Conservation (phyloP, 371 early-diverging fungal genomes). For the Rhizopus microsporus region DNA sequence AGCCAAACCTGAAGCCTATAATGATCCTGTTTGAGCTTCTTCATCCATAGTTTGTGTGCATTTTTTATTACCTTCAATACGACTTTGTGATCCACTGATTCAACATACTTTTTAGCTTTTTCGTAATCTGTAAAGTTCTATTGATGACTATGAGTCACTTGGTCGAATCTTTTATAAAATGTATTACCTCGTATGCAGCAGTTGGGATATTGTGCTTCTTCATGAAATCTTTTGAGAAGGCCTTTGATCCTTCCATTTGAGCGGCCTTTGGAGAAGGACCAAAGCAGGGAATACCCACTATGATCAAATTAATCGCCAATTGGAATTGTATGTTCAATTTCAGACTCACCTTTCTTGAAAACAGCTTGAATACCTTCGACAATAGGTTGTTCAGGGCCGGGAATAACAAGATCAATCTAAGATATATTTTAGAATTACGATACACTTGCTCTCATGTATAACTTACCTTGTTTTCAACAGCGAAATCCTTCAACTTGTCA, state of each 20-base stretch:
- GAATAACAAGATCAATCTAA: slow-evolving; percentile 79
- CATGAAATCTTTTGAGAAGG: slow-evolving; percentile 98
- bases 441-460: background rate
- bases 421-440: background rate
- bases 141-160: background rate
- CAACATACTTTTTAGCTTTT: slow-evolving; percentile 74
- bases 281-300: slow-evolving; percentile 93
- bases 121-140: slow-evolving; percentile 86
- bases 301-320: background rate
- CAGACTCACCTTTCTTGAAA: slow-evolving; percentile 75
- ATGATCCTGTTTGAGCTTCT: background rate
- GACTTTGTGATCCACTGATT: slow-evolving; percentile 61
- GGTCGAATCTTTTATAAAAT: background rate
- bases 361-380: slow-evolving; percentile 87
- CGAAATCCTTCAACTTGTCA: slow-evolving; percentile 76
- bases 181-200: slow-evolving; percentile 77
- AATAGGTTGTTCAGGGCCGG: slow-evolving; percentile 97
- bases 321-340: slow-evolving; percentile 2
- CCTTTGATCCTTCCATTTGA: slow-evolving; percentile 95
- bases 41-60: background rate
- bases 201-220: slow-evolving; percentile 93
- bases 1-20: slow-evolving; percentile 92
- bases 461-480: slow-evolving; percentile 73
- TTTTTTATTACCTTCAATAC: slow-evolving; percentile 68
- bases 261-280: slow-evolving; percentile 93